Base-by-base conservation (phyloP, 164 flowering plant species). In the Vitis labrusca region DNA sequence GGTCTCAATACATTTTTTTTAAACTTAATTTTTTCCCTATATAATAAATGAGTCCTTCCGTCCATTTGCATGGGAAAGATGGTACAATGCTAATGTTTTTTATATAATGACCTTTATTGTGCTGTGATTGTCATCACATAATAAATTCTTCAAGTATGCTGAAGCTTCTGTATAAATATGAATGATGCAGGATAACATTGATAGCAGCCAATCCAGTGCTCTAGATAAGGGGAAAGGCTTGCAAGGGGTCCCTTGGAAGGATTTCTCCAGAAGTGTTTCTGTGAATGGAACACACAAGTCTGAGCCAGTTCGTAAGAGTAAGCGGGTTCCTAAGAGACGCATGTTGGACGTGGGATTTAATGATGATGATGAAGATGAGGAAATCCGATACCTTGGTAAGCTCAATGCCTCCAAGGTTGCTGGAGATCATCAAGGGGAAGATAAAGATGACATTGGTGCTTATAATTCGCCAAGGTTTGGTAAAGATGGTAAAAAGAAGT, bases 231-330 rank as follows among this genome's bases (percentile, higher is more conserved):
- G 62, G 23, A 72, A 66, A 61, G 77, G 81, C 29, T 72, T 80
- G 44, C 44, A 37, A 74, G 88, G 86, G 64, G 66, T 82, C 17
- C 79, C 82, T 10, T 85, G 82, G 85, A 85, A 83, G 72, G 85
- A 81, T 78, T 80, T 82, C 74, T 63, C 78, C 11, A 75, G 56
- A 64, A 80, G 69, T 50, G 73, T 59, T 23, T 65, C 70, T 52
- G 66, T 55, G 58, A 88, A 84, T 60, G 85, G 67, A 69, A 67
- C 76, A 37, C 78, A 77, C 50, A 84, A 77, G 63, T 73, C 61
- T 52, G 91, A 85, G 73, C 71, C 83, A n/a, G 84, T 75, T 66
- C 95, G 93, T 50, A 92, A 89, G 83, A 90, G 91, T 85, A 92
- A 77, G 77, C 73, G 89, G 67, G 83, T 78, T 54, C 91, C 92